Evolutionary conservation across 2,329 filamentous ascomycete species (phyloP), one percentile per base, ranked within the genome.

Genomic region (Diaporthe citriasiana): DNA sequence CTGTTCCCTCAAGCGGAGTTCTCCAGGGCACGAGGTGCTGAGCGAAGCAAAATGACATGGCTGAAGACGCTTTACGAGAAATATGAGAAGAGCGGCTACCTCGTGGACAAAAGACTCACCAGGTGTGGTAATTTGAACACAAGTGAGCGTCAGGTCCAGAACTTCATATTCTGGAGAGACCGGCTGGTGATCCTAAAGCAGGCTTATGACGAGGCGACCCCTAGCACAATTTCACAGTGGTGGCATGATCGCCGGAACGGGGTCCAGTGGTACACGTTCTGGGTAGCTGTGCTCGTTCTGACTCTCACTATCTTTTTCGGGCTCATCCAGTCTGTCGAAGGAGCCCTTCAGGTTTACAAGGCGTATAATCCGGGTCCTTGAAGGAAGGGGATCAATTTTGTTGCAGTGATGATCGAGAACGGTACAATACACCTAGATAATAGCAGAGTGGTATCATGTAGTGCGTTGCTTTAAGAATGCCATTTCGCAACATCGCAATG

Each of bases 251-350:
- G 82, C 2, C 76, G 85, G 0, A 84, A 85, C 38, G 80, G 82
- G 0, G 81, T 83, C 0, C 85, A 87, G 70, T 86, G 85, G 84
- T 87, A 83, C 65, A 86, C 82, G 0, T 85, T 87, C 68, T 88
- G 85, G 85, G 80, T 87, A 3, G 85, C 84, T 0, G 78, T 86
- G 8, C 27, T 85, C 6, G 70, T 86, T 0, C 60, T 86, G 0
- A 40, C 78, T 22, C 77, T 84, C n/a, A 85, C 81, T 0, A 78
- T 83, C 10, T 79, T 84, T 70, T 84, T 87, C 77, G 81, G 85
- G 3, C 27, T 87, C 19, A 74, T 85, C 13, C 82, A 88, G 77
- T 80, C 79, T 56, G 65, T 87, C 51, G 82, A 85, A 76, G 82
- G 85, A 13, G 84, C 79, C 17, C 56, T 86, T 15, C 57, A 63